Conservation (phyloP, 306 rosid genomes). For the Lathyrus aphaca region DNA sequence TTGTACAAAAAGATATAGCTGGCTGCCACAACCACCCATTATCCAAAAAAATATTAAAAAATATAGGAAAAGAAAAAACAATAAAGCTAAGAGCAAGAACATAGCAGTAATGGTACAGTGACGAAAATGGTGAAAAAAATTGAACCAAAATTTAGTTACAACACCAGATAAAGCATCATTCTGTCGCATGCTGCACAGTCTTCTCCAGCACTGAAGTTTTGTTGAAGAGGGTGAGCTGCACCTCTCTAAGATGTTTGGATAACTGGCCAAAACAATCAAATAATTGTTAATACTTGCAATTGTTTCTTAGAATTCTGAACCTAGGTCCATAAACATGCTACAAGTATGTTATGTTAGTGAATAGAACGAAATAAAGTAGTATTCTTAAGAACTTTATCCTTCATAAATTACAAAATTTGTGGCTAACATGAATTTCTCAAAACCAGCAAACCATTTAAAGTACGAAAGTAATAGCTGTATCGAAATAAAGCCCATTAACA, state of each 20-base stretch:
- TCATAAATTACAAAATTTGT: neutral
- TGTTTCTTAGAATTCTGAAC: conserved; percentile 30
- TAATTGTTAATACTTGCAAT: conserved; percentile 13
- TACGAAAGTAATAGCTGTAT: neutral
- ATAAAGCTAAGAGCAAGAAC: conserved; percentile 30
- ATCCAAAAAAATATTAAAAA: conserved; percentile 10
- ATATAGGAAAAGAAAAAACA: conserved; percentile 19
- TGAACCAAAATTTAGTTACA: conserved; percentile 47
- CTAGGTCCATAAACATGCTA: conserved; percentile 22
- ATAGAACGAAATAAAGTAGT: conserved; percentile 5
- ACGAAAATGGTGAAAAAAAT: conserved; percentile 40
- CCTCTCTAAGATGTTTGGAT: conserved; percentile 74
- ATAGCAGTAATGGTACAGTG: conserved; percentile 40
- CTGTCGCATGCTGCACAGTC: conserved; percentile 54
- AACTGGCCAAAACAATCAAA: conserved; percentile 53
- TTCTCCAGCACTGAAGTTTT: conserved; percentile 96
- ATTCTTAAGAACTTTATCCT: neutral
- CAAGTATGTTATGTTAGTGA: conserved; percentile 15
- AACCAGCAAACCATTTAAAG: conserved; percentile 20
- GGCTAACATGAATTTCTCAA: conserved; percentile 19
- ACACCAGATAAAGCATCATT: conserved; percentile 42
- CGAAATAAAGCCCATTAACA: neutral
- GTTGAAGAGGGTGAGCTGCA: conserved; percentile 90
- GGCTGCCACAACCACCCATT: conserved; percentile 41
- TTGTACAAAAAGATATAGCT: conserved; percentile 50